phyloP scores from a whole-genome alignment of 352 stramenopile species.

The Aphanomyces invadans region DNA sequence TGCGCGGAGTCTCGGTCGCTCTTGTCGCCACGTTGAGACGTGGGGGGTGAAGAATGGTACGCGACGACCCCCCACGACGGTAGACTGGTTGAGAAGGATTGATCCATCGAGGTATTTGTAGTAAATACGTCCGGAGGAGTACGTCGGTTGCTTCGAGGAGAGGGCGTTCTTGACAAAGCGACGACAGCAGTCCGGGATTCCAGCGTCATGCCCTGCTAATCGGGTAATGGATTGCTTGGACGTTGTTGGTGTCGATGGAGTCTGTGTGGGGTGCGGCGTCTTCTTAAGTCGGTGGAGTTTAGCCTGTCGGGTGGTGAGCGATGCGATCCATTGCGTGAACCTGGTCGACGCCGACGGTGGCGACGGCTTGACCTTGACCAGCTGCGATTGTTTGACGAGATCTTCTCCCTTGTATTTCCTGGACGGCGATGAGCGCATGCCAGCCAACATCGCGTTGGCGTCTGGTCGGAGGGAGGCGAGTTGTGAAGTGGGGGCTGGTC shows the following conservation, averaged over 20 bases:
- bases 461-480: too few species aligned
- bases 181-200: background rate
- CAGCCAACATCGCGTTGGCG: background rate
- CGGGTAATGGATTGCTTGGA: background rate
- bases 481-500: too few species aligned
- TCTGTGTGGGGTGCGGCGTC: too few species aligned
- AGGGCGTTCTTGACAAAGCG: background rate
- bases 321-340: background rate
- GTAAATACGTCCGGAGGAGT: background rate
- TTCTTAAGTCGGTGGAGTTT: too few species aligned
- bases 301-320: background rate
- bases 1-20: background rate
- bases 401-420: background rate
- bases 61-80: background rate
- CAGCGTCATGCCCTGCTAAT: background rate
- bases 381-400: background rate
- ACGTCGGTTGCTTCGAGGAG: background rate
- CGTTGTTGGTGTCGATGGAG: too few species aligned
- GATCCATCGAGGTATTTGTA: background rate
- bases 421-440: background rate
- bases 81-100: background rate
- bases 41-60: constrained; percentile 4
- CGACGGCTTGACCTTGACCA: background rate
- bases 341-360: background rate
- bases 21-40: background rate